These are phyloP conservation scores for Solanum paucissectum DNA, from an alignment of 257 asterid species.

Conservation along the genomic window DNA sequence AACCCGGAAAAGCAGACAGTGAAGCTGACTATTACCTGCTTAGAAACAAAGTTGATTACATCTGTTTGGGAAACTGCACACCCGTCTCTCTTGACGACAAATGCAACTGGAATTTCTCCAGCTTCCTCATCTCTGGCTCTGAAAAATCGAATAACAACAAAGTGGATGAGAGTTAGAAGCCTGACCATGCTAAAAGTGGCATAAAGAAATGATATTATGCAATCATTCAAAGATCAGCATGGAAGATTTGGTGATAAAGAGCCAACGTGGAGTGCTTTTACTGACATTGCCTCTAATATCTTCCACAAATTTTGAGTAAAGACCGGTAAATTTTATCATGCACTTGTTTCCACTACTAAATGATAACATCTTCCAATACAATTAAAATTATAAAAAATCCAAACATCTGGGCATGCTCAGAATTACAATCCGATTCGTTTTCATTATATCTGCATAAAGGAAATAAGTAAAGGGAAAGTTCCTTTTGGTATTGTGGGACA, in stretches of 20 bases:
- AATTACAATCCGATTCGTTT: not conserved
- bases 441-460: not conserved
- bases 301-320: not conserved
- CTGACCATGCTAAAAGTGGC: not conserved
- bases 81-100: conserved; percentile 47
- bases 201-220: not conserved
- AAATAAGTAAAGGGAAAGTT: not conserved
- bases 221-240: not conserved
- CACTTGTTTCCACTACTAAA: not conserved
- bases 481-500: not conserved
- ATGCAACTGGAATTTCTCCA: conserved; percentile 89
- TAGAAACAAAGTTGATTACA: conserved; percentile 49
- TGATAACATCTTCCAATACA: not conserved
- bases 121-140: conserved; percentile 65
- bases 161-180: not conserved
- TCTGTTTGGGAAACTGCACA: conserved; percentile 34
- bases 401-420: not conserved
- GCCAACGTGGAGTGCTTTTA: not conserved
- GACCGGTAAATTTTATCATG: not conserved
- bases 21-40: conserved; percentile 33
- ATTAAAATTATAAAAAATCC: not conserved
- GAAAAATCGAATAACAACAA: not conserved
- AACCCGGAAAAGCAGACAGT: not conserved
- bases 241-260: not conserved
- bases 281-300: not conserved